Percentiles rank a stretch among this genome's conserved stretches.
These are phyloP conservation scores for Flaveria brownii DNA, from an alignment of 129 eudicot genomes.

Conservation along the genomic window DNA sequence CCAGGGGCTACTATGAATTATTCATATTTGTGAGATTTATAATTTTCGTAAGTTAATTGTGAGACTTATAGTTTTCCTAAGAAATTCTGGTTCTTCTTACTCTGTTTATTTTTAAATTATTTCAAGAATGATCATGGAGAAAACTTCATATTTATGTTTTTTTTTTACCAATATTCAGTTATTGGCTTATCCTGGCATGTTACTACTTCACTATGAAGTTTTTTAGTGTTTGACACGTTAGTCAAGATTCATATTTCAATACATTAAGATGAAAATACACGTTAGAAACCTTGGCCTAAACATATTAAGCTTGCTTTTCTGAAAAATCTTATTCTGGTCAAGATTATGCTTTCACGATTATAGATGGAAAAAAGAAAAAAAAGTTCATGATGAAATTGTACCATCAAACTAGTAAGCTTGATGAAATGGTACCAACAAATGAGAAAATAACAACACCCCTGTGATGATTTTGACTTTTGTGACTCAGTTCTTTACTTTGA, in stretches of 20 bases:
- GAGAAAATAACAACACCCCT: neutral
- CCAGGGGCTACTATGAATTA: neutral
- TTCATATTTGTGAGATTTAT: neutral
- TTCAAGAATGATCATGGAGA: neutral
- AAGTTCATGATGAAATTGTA: neutral
- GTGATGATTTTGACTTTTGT: neutral
- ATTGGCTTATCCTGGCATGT: neutral
- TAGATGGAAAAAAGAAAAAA: neutral
- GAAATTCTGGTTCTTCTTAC: neutral
- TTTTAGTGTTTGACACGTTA: neutral
- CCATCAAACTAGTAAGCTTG: neutral
- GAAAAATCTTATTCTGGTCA: neutral
- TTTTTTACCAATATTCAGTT: neutral
- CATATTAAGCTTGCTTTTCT: neutral
- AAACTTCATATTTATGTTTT: neutral
- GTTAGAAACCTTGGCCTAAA: neutral
- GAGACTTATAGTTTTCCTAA: neutral
- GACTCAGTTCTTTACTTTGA: neutral
- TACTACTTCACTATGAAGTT: neutral
- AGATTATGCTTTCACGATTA: neutral
- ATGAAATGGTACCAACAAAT: neutral
- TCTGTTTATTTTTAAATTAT: neutral
- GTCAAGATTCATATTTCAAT: slow-evolving; percentile 1
- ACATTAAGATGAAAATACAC: neutral
- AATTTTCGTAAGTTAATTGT: neutral